A percentile compares a stretch with the other conserved stretches of the same genome.
phyloP scores from a whole-genome alignment of 805 yeast genomes.

The Jamesozyma spencerorum region DNA sequence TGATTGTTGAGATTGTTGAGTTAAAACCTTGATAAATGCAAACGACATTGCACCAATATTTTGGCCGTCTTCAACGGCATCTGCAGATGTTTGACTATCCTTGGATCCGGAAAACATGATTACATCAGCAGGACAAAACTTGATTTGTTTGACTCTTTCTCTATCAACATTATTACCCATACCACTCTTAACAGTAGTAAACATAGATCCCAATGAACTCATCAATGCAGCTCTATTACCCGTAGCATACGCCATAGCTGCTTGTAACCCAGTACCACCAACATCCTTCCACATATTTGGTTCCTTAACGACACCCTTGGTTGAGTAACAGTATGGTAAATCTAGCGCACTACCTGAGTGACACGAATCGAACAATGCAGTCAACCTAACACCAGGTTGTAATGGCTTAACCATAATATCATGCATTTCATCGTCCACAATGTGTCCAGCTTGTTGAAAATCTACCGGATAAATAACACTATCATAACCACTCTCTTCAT shows the following conservation, averaged over 20 bases:
- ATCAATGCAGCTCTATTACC: slow-evolving; percentile 44
- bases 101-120: slow-evolving; percentile 73
- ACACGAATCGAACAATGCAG: slow-evolving; percentile 77
- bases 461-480: slow-evolving; percentile 69
- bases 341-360: slow-evolving; percentile 81
- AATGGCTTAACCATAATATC: slow-evolving; percentile 59
- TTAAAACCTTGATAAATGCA: slow-evolving; percentile 60
- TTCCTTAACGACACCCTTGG: slow-evolving; percentile 75
- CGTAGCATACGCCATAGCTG: slow-evolving; percentile 49
- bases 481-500: slow-evolving; percentile 66
- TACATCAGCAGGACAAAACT: slow-evolving; percentile 69
- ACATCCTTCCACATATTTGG: slow-evolving; percentile 71
- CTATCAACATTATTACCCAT: slow-evolving; percentile 32
- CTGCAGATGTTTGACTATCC: slow-evolving; percentile 78
- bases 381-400: slow-evolving; percentile 64
- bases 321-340: slow-evolving; percentile 70
- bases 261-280: slow-evolving; percentile 53
- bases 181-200: slow-evolving; percentile 36
- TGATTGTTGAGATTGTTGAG: slow-evolving; percentile 53
- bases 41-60: slow-evolving; percentile 82
- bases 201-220: slow-evolving; percentile 35
- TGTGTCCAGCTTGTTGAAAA: slow-evolving; percentile 55
- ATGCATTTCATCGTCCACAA: slow-evolving; percentile 69
- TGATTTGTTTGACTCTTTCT: slow-evolving; percentile 42
- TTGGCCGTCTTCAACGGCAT: slow-evolving; percentile 59